These are phyloP conservation scores for Phascolomyces articulosus DNA, from an alignment of 371 early-diverging fungal genomes.

Conservation along the genomic window DNA sequence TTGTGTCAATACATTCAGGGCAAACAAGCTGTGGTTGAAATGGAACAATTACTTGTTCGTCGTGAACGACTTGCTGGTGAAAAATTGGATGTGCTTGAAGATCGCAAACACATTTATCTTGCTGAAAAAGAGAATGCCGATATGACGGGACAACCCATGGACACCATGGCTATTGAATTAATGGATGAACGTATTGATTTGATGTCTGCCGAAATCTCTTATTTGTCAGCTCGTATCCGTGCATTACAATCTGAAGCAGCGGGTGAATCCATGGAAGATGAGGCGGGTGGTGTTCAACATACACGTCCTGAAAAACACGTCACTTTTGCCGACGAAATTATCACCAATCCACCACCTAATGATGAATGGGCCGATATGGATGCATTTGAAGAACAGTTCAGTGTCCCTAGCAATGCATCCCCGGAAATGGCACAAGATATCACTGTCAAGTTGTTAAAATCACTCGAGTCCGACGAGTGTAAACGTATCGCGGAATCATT, in stretches of 20 bases:
- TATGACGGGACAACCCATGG: constrained; percentile 48
- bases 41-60: constrained; percentile 54
- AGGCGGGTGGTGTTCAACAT: constrained; percentile 27
- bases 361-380: constrained; percentile 56
- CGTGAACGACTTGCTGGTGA: constrained; percentile 69
- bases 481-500: constrained; percentile 71
- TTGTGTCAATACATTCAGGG: constrained; percentile 52
- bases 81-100: constrained; percentile 70
- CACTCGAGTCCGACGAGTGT: constrained; percentile 71
- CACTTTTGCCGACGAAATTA: constrained; percentile 53
- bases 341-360: constrained; percentile 31
- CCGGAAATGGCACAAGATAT: constrained; percentile 65
- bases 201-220: constrained; percentile 84
- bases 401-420: constrained; percentile 55
- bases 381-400: constrained; percentile 62
- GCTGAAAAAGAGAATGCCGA: constrained; percentile 64
- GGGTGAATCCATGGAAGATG: constrained; percentile 52
- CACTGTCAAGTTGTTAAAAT: constrained; percentile 68
- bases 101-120: constrained; percentile 70
- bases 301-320: constrained; percentile 29
- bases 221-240: constrained; percentile 70
- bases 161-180: constrained; percentile 61
- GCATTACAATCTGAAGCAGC: constrained; percentile 78
- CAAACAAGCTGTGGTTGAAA: constrained; percentile 52
- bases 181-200: constrained; percentile 85